Base-by-base conservation (phyloP, 768 basidiomycete species). In the Lentinula edodes region DNA sequence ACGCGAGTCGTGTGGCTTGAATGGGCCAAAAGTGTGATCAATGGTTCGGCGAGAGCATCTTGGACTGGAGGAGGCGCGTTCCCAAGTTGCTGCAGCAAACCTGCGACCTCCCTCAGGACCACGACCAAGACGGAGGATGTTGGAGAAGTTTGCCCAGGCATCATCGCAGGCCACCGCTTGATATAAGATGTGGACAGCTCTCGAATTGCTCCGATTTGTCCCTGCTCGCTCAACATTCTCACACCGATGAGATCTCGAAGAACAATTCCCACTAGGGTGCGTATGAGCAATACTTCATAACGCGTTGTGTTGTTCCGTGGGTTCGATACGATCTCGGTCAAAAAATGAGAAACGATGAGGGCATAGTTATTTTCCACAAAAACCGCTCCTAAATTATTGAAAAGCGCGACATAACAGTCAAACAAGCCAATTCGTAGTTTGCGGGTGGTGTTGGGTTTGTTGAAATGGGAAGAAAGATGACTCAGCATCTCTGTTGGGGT, bases 61-160 rank as follows among this genome's bases (percentile, higher is more conserved):
- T 94, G 92, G 2, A 97, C 90, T 2, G 89, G 89, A 55, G 90
- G 86, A 3, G 95, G 94, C 0, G 95, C 91, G 72, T 94, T 97
- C 0, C 96, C 96, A 32, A 98, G 82, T 66, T 94, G 92, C 61
- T 90, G 89, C 15, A 98, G 73, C 16, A 98, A 74, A 0, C 90
- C 91, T 0, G 93, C 88, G 20, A 93, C 87, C 72, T 98, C 95
- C 58, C 87, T 80, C 20, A 98, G 76, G 6, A 85, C 87, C 35
- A 95, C 80, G 1, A 86, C 82, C 6, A 98, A 77, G 1, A 91
- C 83, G 1, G 84, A 70, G 6, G 90, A 81, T 39, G 74, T 77
- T 0, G 94, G 91, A 0, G 88, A 83, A 18, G 76, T 76, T 65
- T 92, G 88, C 6, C 92, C 93, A 9, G 93, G 93, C 83, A 98